A percentile compares a stretch with the other conserved stretches of the same genome.
phyloP scores from a whole-genome alignment of 441 rosid species.

The Erodium trifolium region DNA sequence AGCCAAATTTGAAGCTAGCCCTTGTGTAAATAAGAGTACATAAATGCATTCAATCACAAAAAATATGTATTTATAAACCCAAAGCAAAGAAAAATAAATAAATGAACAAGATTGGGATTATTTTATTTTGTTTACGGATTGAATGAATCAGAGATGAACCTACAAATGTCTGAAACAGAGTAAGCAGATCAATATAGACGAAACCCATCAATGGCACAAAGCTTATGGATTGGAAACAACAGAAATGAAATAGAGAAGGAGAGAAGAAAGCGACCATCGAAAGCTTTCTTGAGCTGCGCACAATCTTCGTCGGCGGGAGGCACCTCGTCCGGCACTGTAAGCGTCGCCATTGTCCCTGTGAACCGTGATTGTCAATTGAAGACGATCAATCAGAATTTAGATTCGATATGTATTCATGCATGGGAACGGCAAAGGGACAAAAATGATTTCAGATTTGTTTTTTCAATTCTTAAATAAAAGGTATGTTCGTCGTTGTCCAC shows the following conservation, averaged over 20 bases:
- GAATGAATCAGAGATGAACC: not conserved
- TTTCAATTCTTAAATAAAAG: too few species aligned
- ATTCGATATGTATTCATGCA: not conserved
- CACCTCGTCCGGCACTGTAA: not conserved
- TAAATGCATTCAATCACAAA: too few species aligned
- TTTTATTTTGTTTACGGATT: not conserved
- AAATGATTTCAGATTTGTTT: too few species aligned
- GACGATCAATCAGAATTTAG: not conserved
- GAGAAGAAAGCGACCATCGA: not conserved
- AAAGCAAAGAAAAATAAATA: not conserved
- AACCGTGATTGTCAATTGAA: not conserved
- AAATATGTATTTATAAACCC: too few species aligned
- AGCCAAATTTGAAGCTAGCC: too few species aligned
- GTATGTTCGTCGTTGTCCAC: too few species aligned
- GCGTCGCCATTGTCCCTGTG: conserved; percentile 6
- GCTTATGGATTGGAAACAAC: not conserved
- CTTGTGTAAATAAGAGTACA: too few species aligned
- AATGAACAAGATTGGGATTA: not conserved
- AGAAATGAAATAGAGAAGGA: not conserved
- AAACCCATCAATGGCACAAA: too few species aligned
- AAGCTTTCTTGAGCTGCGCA: conserved; percentile 4
- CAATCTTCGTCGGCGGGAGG: not conserved
- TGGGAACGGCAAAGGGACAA: too few species aligned
- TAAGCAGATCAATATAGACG: not conserved
- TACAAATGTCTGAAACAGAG: too few species aligned